phyloP scores from a whole-genome alignment of 1,284 basidiomycete genomes.

The Cerioporus squamosus region DNA sequence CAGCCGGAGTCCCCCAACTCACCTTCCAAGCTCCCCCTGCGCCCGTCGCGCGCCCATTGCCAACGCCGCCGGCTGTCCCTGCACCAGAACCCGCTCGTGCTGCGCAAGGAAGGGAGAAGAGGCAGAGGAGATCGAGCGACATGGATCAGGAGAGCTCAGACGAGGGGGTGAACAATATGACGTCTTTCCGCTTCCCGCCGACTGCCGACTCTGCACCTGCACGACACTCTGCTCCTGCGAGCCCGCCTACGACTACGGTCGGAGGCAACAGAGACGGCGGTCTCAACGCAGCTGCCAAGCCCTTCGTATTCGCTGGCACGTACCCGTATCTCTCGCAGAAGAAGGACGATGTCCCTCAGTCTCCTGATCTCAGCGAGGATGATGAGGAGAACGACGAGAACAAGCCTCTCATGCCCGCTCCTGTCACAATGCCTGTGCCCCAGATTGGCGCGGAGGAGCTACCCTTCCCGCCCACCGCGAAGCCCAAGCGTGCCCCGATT shows the following conservation, averaged over 20 bases:
- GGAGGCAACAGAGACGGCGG: conserved; percentile 22
- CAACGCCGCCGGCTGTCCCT: conserved; percentile 37
- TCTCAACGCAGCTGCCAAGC: conserved; percentile 51
- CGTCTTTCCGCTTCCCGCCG: conserved; percentile 75
- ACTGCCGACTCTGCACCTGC: conserved; percentile 52
- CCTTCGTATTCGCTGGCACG: conserved; percentile 66
- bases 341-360: conserved; percentile 12
- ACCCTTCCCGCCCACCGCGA: conserved; percentile 41
- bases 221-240: conserved; percentile 49
- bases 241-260: conserved; percentile 34
- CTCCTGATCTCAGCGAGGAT: conserved; percentile 21
- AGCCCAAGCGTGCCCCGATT: conserved; percentile 72
- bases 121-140: conserved; percentile 54
- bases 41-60: conserved; percentile 31
- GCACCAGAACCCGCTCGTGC: conserved; percentile 36
- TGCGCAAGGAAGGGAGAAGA: conserved; percentile 75
- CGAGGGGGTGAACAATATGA: conserved; percentile 54
- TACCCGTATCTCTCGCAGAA: conserved; percentile 18
- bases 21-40: conserved; percentile 40
- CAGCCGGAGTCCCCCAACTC: conserved; percentile 65
- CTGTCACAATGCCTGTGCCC: conserved; percentile 21
- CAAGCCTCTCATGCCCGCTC: conserved; percentile 14
- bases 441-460: conserved; percentile 34
- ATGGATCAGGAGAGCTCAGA: conserved; percentile 52
- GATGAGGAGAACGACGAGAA: conserved; percentile 31